Conservation (phyloP, 129 eudicot species). For the Flaveria bidentis region DNA sequence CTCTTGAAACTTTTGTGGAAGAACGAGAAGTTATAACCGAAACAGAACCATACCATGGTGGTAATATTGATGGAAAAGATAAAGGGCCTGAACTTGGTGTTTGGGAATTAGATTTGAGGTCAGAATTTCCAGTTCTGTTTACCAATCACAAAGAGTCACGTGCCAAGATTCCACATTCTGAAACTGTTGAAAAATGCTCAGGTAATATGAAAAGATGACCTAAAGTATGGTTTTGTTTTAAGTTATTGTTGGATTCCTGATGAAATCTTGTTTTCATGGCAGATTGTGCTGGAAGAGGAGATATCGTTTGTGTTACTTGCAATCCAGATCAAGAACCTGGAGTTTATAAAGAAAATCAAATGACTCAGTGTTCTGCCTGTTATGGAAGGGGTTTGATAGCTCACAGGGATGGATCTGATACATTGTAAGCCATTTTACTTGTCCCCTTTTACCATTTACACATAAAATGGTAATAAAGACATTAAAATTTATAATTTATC, state of each 20-base stretch:
- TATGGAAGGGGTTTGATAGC: slow-evolving; percentile 96
- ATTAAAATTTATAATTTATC: not conserved
- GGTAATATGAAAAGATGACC: slow-evolving; percentile 45
- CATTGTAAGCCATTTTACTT: slow-evolving; percentile 58
- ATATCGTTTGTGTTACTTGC: slow-evolving; percentile 66
- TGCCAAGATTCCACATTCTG: slow-evolving; percentile 75
- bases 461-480: not conserved
- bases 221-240: not conserved
- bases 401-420: slow-evolving; percentile 91
- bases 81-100: slow-evolving; percentile 83
- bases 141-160: slow-evolving; percentile 65
- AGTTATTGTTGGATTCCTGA: slow-evolving; percentile 9
- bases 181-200: slow-evolving; percentile 65
- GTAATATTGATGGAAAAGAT: slow-evolving; percentile 55
- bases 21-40: slow-evolving; percentile 75
- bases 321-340: slow-evolving; percentile 77
- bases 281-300: slow-evolving; percentile 87
- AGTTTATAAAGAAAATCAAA: slow-evolving; percentile 63
- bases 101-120: slow-evolving; percentile 95
- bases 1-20: slow-evolving; percentile 85
- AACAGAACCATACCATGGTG: slow-evolving; percentile 56
- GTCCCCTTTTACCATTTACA: not conserved
- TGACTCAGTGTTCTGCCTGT: slow-evolving; percentile 76
- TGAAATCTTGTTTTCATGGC: slow-evolving; percentile 16
- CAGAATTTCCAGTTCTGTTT: slow-evolving; percentile 85